Evolutionary conservation across 257 asterid genomes (phyloP).

Genomic region (Salvia hispanica): DNA sequence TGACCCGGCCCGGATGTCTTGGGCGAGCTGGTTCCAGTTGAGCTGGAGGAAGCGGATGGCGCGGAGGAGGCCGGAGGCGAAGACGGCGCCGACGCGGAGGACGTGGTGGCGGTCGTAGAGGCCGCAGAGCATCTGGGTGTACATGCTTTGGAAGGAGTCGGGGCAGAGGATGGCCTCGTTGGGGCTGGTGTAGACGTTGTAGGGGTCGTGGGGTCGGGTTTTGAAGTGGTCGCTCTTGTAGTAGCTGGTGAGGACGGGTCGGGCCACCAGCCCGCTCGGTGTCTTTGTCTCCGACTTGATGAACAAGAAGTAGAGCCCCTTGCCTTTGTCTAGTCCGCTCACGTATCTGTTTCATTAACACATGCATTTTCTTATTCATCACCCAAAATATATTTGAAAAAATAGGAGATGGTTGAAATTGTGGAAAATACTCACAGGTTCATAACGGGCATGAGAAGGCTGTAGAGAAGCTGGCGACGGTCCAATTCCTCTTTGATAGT

Average conservation of each 20-base stretch:
- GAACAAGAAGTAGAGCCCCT: constrained; percentile 82
- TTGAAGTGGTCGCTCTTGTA: constrained; percentile 97
- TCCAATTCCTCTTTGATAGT: constrained; percentile 85
- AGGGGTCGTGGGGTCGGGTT: constrained; percentile 92
- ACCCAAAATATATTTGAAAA: background rate
- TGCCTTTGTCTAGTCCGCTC: constrained; percentile 91
- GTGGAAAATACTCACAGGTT: constrained; percentile 60
- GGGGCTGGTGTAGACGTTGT: constrained; percentile 93
- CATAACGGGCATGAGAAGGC: constrained; percentile 97
- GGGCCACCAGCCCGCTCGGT: constrained; percentile 87
- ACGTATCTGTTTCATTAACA: constrained; percentile 65
- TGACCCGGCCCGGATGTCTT: constrained; percentile 69
- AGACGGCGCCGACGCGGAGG: constrained; percentile 92
- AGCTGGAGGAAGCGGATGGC: constrained; percentile 96
- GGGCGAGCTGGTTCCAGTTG: constrained; percentile 59
- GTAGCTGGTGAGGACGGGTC: constrained; percentile 96
- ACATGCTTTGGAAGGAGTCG: constrained; percentile 96
- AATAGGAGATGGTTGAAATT: too few relatives aligned
- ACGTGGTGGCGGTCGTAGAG: constrained; percentile 82
- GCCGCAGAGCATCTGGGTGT: constrained; percentile 94
- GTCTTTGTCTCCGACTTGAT: constrained; percentile 87
- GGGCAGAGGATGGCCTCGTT: constrained; percentile 89
- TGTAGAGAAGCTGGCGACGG: constrained; percentile 97
- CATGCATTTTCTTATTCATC: constrained; percentile 31
- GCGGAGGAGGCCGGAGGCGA: constrained; percentile 97